Percentiles rank a stretch among this genome's conserved stretches.
phyloP scores from a whole-genome alignment of 495 filamentous ascomycete genomes.

The Echria macrotheca region DNA sequence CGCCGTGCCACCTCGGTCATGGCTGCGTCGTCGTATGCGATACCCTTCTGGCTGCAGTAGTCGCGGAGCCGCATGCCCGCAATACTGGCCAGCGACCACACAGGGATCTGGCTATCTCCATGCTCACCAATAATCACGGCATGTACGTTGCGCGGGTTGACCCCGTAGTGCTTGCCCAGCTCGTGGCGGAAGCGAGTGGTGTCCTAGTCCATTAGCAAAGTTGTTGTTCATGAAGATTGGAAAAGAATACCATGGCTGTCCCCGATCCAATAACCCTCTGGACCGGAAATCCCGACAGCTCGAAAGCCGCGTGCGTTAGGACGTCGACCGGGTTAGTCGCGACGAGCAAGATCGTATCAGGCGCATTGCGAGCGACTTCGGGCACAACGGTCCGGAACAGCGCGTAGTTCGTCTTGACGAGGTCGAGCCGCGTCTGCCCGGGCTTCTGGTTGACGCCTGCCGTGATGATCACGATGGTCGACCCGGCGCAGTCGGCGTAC shows the following conservation, averaged over 20 bases:
- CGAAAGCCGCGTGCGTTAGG: constrained; percentile 24
- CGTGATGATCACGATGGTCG: constrained; percentile 51
- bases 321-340: constrained; percentile 33
- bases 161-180: constrained; percentile 23
- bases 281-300: constrained; percentile 24
- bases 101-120: constrained; percentile 28
- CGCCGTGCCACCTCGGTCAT: constrained; percentile 20
- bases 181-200: constrained; percentile 30
- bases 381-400: constrained; percentile 24
- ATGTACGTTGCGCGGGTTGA: constrained; percentile 30
- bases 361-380: constrained; percentile 19
- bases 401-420: constrained; percentile 27
- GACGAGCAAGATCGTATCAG: constrained; percentile 29
- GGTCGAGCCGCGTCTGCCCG: constrained; percentile 28
- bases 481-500: constrained; percentile 39
- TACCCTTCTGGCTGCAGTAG: constrained; percentile 21
- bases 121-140: constrained; percentile 31
- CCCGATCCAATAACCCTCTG: constrained; percentile 30
- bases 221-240: background rate
- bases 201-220: no score
- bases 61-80: constrained; percentile 26
- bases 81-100: constrained; percentile 29
- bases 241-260: constrained; percentile 19
- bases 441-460: constrained; percentile 32
- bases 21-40: constrained; percentile 16